Evolutionary conservation across 345 rosid genomes (phyloP), one percentile per base, ranked within the genome.

Genomic region (Rubroshorea leprosula): DNA sequence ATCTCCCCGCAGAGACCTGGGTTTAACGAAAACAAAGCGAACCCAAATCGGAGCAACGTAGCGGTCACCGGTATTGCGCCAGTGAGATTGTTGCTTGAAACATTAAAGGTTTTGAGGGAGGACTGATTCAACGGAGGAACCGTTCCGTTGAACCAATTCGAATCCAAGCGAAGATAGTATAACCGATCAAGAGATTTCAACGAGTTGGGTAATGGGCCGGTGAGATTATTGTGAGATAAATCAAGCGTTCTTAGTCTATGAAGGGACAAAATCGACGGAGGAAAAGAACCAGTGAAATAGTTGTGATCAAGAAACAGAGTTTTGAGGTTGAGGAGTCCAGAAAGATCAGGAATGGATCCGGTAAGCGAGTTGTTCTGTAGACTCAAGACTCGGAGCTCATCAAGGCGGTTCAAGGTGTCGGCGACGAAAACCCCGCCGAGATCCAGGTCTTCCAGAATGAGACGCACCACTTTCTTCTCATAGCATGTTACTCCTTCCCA

Each of bases 1-100:
- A 92, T 92, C 87, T 84, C 88, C 26, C 96, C 98, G 66, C 96
- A 92, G 24, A 92, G 90, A 44, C 75, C 71, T 4, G 93, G 95
- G 74, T 89, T 89, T 57, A 61, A 55, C 13, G 68, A 67, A 62
- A 86, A 92, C 2, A 95, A 83, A 0, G 87, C 78, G 45, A 68
- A 51, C 0, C 71, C 82, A 55, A 91, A 88, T 12, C 86, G 83
- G 44, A 73, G 58, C 11, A 91, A 63, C 10, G 71, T 73, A 0
- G 83, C 39, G 0, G 95, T 86, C 41, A 82, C 88, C 4, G 95
- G 96, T 61, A 91, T 73, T 0, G 95, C 72, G 0, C 95, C 98
- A 60, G 76, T 68, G 27, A 91, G 71, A 38, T 86, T 78, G 67
- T 88, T 91, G 46, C 58, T 74, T 15, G 96, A 91, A 41, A 83